Conservation (phyloP, 116 monocot genomes). For the Zostera marina region DNA sequence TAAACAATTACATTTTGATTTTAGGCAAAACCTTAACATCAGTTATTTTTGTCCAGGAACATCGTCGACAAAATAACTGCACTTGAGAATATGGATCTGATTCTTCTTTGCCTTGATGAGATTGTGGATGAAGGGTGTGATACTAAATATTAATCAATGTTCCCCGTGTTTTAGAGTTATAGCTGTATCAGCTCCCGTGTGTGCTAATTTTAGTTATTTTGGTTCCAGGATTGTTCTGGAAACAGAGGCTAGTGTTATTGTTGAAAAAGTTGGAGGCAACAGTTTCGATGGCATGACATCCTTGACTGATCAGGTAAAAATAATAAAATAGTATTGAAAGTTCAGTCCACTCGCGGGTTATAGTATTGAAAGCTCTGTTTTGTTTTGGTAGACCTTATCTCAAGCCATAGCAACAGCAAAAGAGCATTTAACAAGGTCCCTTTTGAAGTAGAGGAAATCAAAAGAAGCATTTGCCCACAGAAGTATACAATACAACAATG, state of each 20-base stretch:
- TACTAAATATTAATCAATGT: too few species aligned
- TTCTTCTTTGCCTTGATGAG: slow-evolving; percentile 50
- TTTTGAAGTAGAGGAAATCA: too few species aligned
- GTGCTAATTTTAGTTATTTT: too few species aligned
- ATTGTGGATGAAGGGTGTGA: slow-evolving; percentile 50
- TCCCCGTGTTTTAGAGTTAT: background rate
- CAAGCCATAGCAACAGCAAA: slow-evolving; percentile 28
- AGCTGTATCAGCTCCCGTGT: too few species aligned
- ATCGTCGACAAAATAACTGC: slow-evolving; percentile 40
- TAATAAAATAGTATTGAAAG: too few species aligned
- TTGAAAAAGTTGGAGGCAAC: slow-evolving; percentile 21
- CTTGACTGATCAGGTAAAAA: slow-evolving; percentile 29
- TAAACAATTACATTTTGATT: background rate
- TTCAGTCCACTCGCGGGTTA: too few species aligned
- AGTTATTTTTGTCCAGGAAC: slow-evolving; percentile 13
- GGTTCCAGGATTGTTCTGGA: slow-evolving; percentile 25
- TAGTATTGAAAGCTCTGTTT: too few species aligned
- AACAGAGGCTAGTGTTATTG: slow-evolving; percentile 27
- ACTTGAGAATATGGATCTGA: slow-evolving; percentile 45
- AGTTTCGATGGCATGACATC: slow-evolving; percentile 15
- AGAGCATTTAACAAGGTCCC: slow-evolving; percentile 20
- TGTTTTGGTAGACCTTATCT: slow-evolving; percentile 11
- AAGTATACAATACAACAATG: too few species aligned
- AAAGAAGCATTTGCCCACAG: too few species aligned
- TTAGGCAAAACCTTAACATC: background rate